Percentiles rank a stretch among this genome's conserved stretches.
These are phyloP conservation scores for Pyrenophora tritici-repentis DNA, from an alignment of 2,329 filamentous ascomycete species.

Conservation along the genomic window DNA sequence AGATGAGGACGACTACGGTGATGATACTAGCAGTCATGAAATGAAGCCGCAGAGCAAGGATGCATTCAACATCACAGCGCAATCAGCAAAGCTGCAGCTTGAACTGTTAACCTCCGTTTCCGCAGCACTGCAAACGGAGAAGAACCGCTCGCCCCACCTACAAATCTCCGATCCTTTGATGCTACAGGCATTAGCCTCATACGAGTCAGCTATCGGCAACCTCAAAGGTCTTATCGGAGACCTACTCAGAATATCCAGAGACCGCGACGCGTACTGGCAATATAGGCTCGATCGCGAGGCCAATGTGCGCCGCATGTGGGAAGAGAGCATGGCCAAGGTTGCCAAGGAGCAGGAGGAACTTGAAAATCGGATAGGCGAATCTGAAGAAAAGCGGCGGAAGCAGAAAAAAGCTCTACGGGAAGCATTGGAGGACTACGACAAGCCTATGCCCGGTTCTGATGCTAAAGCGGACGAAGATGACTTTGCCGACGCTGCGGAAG, in stretches of 20 bases:
- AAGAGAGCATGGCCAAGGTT: constrained; percentile 96
- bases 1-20: constrained; percentile 74
- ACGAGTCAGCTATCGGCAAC: constrained; percentile 87
- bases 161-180: constrained; percentile 77
- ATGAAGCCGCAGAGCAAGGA: constrained; percentile 78
- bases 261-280: constrained; percentile 96
- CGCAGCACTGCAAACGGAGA: constrained; percentile 75
- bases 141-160: constrained; percentile 69
- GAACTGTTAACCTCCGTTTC: constrained; percentile 88
- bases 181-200: constrained; percentile 77
- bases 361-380: constrained; percentile 83
- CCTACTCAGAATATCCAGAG: constrained; percentile 86
- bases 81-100: constrained; percentile 89
- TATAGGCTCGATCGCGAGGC: constrained; percentile 89
- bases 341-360: constrained; percentile 91
- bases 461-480: constrained; percentile 33
- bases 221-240: constrained; percentile 84
- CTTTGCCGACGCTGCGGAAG: constrained; percentile 41
- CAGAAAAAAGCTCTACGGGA: constrained; percentile 90
- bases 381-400: constrained; percentile 84
- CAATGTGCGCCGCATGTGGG: constrained; percentile 94
- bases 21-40: constrained; percentile 80
- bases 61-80: constrained; percentile 94
- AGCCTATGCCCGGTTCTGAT: constrained; percentile 18
- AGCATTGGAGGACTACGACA: constrained; percentile 66